These are phyloP conservation scores for Saccharomyces mikatae DNA, from an alignment of 805 yeast species.

Conservation along the genomic window DNA sequence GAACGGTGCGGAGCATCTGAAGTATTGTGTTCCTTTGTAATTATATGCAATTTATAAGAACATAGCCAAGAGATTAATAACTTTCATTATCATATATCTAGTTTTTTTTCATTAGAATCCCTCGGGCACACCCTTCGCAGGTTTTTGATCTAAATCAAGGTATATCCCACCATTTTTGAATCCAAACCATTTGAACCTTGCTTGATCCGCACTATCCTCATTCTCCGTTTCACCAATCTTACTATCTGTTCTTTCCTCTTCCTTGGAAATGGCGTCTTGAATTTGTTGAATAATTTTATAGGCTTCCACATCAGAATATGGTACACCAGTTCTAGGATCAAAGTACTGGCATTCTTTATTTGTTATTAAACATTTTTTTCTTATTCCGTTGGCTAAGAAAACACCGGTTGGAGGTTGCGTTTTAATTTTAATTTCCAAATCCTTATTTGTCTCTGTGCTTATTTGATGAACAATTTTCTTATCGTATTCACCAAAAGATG, in stretches of 20 bases:
- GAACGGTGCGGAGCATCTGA: not conserved
- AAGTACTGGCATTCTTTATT: constrained; percentile 64
- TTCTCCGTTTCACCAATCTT: constrained; percentile 31
- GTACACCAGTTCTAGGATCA: constrained; percentile 83
- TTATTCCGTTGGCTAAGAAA: constrained; percentile 58
- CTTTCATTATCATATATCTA: not conserved
- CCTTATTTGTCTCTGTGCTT: constrained; percentile 39
- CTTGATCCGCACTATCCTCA: constrained; percentile 29
- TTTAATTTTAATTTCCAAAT: constrained; percentile 42
- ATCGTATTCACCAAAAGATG: constrained; percentile 55
- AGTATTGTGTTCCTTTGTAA: not conserved
- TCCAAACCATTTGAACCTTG: constrained; percentile 38
- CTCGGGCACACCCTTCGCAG: constrained; percentile 82
- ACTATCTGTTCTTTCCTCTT: not conserved
- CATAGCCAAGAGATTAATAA: not conserved
- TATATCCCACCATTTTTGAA: constrained; percentile 43
- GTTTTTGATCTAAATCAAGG: constrained; percentile 37
- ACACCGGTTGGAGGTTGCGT: constrained; percentile 74
- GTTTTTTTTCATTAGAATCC: constrained; percentile 47
- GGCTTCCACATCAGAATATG: constrained; percentile 78
- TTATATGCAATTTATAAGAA: not conserved
- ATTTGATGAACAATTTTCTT: constrained; percentile 35
- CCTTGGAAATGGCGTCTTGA: constrained; percentile 40
- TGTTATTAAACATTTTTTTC: constrained; percentile 62
- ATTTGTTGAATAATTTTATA: constrained; percentile 54